A percentile compares a stretch with the other conserved stretches of the same genome.
These are phyloP conservation scores for Pythium scleroteichum DNA, from an alignment of 352 stramenopile species.

Conservation along the genomic window DNA sequence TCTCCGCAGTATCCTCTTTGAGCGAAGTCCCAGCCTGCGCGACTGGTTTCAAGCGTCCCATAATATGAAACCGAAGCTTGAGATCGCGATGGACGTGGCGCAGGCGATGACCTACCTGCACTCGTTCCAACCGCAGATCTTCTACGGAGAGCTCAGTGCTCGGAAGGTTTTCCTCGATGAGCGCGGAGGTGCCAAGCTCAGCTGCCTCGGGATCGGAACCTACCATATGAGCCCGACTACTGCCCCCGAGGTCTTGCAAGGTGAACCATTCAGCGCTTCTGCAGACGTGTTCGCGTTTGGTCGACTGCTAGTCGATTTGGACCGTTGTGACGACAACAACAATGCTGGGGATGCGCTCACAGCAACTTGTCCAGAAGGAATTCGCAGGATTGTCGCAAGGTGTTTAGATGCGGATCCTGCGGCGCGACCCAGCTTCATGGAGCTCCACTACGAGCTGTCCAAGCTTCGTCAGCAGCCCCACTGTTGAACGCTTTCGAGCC, in stretches of 20 bases:
- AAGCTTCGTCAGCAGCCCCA: not conserved
- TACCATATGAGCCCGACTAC: not conserved
- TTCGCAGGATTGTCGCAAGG: not conserved
- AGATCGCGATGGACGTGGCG: not conserved
- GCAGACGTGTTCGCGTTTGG: slow-evolving; percentile 1
- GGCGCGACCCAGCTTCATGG: not conserved
- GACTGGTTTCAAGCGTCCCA: not conserved
- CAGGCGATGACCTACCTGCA: not conserved
- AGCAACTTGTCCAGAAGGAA: not conserved
- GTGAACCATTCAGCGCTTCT: not conserved
- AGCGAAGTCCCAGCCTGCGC: not conserved
- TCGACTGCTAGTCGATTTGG: not conserved
- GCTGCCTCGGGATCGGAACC: not conserved
- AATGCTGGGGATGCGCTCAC: not conserved
- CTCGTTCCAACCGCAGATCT: not conserved
- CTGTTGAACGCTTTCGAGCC: no score
- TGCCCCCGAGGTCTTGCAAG: not conserved
- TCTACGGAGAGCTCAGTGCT: not conserved
- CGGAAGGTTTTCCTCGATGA: not conserved
- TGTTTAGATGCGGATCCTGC: not conserved
- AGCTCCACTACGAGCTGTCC: not conserved
- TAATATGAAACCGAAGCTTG: not conserved
- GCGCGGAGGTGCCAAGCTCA: not conserved
- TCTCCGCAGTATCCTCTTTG: not conserved
- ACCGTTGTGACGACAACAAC: not conserved